Percentiles rank a stretch among this genome's conserved stretches.
These are phyloP conservation scores for Thuidium tamariscinum DNA, from an alignment of 225 moss, liverwort and hornwort species.

Conservation along the genomic window DNA sequence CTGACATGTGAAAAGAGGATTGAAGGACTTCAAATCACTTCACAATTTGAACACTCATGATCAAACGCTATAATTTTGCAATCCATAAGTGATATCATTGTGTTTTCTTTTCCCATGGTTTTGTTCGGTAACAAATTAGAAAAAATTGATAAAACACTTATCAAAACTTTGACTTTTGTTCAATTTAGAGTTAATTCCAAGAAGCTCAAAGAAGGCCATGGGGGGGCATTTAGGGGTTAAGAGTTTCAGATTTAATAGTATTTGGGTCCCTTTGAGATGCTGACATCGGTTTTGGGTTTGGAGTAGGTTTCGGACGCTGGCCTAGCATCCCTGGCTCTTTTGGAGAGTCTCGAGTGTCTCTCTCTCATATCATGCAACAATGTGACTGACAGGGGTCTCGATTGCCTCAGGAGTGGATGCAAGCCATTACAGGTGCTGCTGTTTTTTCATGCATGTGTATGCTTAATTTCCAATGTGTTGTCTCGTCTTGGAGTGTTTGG, in stretches of 20 bases:
- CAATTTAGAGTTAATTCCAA: no score
- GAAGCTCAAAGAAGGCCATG: no score
- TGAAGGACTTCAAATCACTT: no score
- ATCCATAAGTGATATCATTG: no score
- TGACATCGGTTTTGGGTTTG: not conserved
- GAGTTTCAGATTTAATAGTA: not conserved
- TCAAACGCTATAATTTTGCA: no score
- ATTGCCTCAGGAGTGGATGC: conserved; percentile 30
- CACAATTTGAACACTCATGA: no score
- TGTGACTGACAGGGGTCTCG: conserved; percentile 57
- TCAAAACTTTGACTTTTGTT: no score
- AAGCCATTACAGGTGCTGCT: conserved; percentile 32
- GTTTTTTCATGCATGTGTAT: not conserved
- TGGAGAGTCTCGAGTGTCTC: conserved; percentile 49
- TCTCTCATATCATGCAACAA: conserved; percentile 55
- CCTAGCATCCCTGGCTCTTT: conserved; percentile 27
- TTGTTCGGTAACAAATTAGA: no score
- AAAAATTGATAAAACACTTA: no score
- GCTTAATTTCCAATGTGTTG: not conserved
- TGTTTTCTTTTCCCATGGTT: no score
- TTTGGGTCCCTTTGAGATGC: not conserved
- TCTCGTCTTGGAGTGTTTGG: not conserved
- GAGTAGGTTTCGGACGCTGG: conserved; percentile 51
- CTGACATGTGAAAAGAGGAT: no score
- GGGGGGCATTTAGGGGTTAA: no score